A percentile compares a stretch with the other conserved stretches of the same genome.
Evolutionary conservation across 345 rosid genomes (phyloP).

Genomic region (Eucalyptus albens): DNA sequence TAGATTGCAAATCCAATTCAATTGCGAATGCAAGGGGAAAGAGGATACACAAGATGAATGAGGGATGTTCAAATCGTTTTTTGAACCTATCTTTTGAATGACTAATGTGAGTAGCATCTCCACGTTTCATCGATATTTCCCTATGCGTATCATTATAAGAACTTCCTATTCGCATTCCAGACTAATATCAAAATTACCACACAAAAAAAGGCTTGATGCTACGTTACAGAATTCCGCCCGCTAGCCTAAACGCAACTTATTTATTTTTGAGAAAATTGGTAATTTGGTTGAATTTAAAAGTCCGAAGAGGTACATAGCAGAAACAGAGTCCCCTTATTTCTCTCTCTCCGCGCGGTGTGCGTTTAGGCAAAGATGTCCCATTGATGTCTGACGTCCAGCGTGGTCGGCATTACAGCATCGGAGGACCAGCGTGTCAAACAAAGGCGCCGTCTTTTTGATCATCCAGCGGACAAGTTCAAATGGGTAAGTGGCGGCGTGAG

Average conservation of each 20-base stretch:
- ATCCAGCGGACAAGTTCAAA: neutral
- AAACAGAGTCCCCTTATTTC: neutral
- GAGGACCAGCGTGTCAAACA: neutral
- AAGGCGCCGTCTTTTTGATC: neutral
- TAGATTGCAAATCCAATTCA: fast-evolving
- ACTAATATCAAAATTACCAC: neutral
- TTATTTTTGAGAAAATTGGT: neutral
- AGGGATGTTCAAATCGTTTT: neutral
- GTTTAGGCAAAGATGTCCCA: neutral
- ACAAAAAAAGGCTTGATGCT: neutral
- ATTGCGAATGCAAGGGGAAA: neutral
- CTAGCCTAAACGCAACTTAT: neutral
- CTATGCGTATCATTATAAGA: neutral
- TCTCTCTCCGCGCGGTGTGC: neutral
- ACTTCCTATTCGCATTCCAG: neutral
- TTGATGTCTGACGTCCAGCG: neutral
- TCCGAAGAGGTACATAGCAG: neutral
- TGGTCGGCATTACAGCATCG: neutral
- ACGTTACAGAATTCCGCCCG: neutral
- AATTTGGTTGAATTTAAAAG: neutral
- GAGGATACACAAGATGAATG: neutral
- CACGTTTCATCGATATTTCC: neutral
- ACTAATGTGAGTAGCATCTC: fast-evolving
- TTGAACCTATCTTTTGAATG: neutral
- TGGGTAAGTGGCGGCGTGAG: neutral